Base-by-base conservation (phyloP, 140 eudicot species). In the Stevia rebaudiana region DNA sequence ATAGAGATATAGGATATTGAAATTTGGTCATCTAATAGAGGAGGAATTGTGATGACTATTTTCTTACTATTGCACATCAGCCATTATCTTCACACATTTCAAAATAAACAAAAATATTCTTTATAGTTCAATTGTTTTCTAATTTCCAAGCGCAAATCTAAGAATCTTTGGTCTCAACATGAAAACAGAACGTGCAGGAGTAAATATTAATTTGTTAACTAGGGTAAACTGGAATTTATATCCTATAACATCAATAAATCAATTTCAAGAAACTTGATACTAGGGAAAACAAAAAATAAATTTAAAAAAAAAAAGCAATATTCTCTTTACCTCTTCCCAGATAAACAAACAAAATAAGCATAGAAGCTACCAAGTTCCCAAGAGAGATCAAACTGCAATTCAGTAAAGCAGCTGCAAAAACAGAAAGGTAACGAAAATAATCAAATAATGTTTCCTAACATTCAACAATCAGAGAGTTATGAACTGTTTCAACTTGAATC, bases 331-430 rank as follows among this genome's bases (percentile, higher is more conserved):
- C 83, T 72, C 51, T 69, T 72, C 70, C 74, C 19, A 74, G 77
- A 66, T 75, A 76, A 56, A 52, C 71, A 52, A 58, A 76, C 39
- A 76, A 52, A 76, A 83, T 69, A 71, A 76, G 71, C 41, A 83
- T 83, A 63, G 81, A 80, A 42, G 79, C 85, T 33, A 76, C 65
- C 78, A 83, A 75, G 70, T 83, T 60, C 67, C 72, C 81, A 67
- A 83, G 72, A 41, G 89, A 83, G 33, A 83, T 73, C 83, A 83
- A 73, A 72, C 89, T 83, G 85, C 81, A 65, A 58, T 75, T 69
- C 50, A 79, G 68, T 40, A 77, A 68, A 76, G 89, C 82, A 58
- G 80, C 89, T 83, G 85, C 78, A 75, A 36, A 57, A 58, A 48
- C 73, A 22, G 3, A 68, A 18, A 36, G 11, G 24, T 59, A 67